Percentiles rank a stretch among this genome's conserved stretches.
Evolutionary conservation across 176 grass and related monocot species (phyloP).

Genomic region (Triticum monococcum): DNA sequence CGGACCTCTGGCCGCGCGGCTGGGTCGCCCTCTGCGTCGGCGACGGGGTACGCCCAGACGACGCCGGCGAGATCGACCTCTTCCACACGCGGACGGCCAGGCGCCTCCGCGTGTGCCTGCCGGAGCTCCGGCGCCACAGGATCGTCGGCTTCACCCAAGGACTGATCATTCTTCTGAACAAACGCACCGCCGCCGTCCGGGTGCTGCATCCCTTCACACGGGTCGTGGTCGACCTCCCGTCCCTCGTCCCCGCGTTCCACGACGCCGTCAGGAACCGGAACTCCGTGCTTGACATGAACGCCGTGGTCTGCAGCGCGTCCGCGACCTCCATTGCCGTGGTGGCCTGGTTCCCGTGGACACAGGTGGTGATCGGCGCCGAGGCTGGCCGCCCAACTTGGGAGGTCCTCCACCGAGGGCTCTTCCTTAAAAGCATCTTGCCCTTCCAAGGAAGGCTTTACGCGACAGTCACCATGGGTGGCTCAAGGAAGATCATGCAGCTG

Average conservation of each 20-base stretch:
- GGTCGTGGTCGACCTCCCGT: constrained; percentile 9
- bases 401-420: not conserved
- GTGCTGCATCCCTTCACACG: constrained; percentile 25
- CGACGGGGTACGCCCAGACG: not conserved
- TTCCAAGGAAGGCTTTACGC: not conserved
- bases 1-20: not conserved
- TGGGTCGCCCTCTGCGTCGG: constrained; percentile 3
- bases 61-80: not conserved
- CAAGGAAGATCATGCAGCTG: not conserved
- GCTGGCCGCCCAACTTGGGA: not conserved
- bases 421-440: not conserved
- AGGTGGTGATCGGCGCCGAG: not conserved
- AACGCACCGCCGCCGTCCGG: not conserved
- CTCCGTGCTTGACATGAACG: not conserved
- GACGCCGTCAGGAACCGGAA: not conserved
- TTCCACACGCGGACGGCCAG: not conserved
- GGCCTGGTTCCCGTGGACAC: not conserved
- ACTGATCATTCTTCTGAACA: not conserved
- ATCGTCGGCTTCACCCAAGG: not conserved
- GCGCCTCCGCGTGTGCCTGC: not conserved
- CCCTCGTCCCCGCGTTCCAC: not conserved
- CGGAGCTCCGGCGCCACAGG: not conserved
- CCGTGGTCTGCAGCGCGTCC: not conserved
- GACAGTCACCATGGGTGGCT: not conserved
- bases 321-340: not conserved